Evolutionary conservation across 2,329 filamentous ascomycete species (phyloP), one percentile per base, ranked within the genome.

Genomic region (Arthrobotrys musiformis): DNA sequence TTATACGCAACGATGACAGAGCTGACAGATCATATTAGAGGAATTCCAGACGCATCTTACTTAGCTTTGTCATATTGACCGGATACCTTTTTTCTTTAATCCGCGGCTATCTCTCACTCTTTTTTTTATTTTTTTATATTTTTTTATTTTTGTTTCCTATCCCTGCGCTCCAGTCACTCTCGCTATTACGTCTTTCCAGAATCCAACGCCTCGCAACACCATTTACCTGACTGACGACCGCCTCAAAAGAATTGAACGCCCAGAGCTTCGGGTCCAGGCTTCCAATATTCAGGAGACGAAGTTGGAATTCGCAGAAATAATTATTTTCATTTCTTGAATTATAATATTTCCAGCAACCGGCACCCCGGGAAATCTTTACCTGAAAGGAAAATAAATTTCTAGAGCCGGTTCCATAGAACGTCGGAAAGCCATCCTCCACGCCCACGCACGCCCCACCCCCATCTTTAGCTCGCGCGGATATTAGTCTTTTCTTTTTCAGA

Each of bases 191-290:
- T 62, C 37, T 37, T 44, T 44, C n/a, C 63, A 76, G 40, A 76
- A 76, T 76, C 63, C 72, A 76, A 76, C 72, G 72, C 72, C 56
- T 40, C 48, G 30, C 72, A 76, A 76, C 72, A 76, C 35, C 58
- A 26, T 58, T 58, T 58, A n/a, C n/a, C n/a, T n/a, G n/a, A n/a
- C n/a, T n/a, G 42, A 56, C 58, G 37, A 19, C 56, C 63, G 19
- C 54, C 48, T 19, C 63, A 13, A 24, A 50, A 48, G 30, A n/a
- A 4, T 33, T 17, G 26, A 56, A 56, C 50, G 50, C 50, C 50
- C 50, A 56, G 50, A 56, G 8, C 28, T 22, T 42, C 24, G 44
- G 46, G 48, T 58, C 54, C 54, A 58, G 54, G 54, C 54, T 19
- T 26, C 30, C 52, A 24, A 42, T 40, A 37, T n/a, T 33, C 68